Conservation (phyloP, 2,329 filamentous ascomycete species). For the Chaetomiaceae sp. region DNA sequence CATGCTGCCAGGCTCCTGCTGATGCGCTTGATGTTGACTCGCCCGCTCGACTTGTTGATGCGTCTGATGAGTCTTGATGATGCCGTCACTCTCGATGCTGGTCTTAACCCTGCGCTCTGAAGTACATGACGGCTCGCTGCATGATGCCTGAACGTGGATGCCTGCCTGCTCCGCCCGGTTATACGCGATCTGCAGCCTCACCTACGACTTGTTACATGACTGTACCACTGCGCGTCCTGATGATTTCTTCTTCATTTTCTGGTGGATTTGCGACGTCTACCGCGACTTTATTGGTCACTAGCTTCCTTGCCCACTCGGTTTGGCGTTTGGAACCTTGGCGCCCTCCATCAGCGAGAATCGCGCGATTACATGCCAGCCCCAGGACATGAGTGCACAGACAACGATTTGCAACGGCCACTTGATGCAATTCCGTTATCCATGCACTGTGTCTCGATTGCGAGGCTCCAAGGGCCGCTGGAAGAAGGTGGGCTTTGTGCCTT, state of each 20-base stretch:
- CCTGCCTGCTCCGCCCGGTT: slow-evolving; percentile 7
- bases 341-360: background rate
- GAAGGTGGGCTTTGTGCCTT: slow-evolving; percentile 12
- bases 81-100: slow-evolving; percentile 10
- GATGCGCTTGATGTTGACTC: slow-evolving; percentile 24
- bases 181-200: background rate
- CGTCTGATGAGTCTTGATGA: slow-evolving; percentile 21
- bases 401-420: too few species aligned
- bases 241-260: background rate
- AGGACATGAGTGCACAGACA: background rate
- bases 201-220: slow-evolving; percentile 14
- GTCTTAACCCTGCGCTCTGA: slow-evolving; percentile 16
- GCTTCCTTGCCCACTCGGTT: background rate
- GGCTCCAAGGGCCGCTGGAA: background rate
- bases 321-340: background rate
- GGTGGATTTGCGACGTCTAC: slow-evolving; percentile 5
- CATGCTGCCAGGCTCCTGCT: slow-evolving; percentile 17
- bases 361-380: background rate
- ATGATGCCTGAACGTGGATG: slow-evolving; percentile 15
- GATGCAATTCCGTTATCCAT: background rate
- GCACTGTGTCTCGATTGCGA: background rate
- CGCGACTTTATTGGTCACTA: background rate
- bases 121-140: slow-evolving; percentile 6
- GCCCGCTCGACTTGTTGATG: slow-evolving; percentile 21
- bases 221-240: slow-evolving; percentile 17